Percentiles rank a stretch among this genome's conserved stretches.
phyloP scores from a whole-genome alignment of 208 protist species.

The Wallacemonas sp. region DNA sequence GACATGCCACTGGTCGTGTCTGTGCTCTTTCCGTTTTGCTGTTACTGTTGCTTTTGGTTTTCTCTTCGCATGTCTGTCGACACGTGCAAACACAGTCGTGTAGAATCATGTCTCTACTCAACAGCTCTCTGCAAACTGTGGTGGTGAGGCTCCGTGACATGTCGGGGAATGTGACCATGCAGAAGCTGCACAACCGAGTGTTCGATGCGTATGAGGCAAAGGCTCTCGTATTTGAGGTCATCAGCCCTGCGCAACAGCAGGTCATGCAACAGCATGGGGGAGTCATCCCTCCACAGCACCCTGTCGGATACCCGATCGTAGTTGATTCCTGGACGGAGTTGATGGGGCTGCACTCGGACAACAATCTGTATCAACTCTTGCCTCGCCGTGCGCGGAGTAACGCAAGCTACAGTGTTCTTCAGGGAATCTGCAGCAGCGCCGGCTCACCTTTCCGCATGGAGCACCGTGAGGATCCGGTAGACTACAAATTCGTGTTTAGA shows the following conservation, averaged over 20 bases:
- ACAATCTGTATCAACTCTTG: slow-evolving; percentile 84
- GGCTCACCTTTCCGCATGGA: slow-evolving; percentile 88
- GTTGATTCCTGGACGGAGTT: slow-evolving; percentile 83
- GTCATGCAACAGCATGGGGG: slow-evolving; percentile 75
- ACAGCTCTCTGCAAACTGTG: slow-evolving; percentile 83
- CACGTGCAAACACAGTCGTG: no score
- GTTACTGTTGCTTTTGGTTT: neutral
- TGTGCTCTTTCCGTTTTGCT: slow-evolving; percentile 13
- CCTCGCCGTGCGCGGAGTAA: slow-evolving; percentile 76
- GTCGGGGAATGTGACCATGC: slow-evolving; percentile 82
- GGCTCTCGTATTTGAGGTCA: slow-evolving; percentile 84
- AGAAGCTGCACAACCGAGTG: slow-evolving; percentile 90
- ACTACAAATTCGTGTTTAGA: slow-evolving; percentile 87
- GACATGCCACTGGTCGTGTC: neutral
- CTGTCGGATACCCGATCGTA: slow-evolving; percentile 70
- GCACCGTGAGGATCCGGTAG: slow-evolving; percentile 77
- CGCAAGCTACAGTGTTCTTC: slow-evolving; percentile 67
- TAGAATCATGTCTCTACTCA: slow-evolving; percentile 83
- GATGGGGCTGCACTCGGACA: slow-evolving; percentile 59
- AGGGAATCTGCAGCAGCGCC: slow-evolving; percentile 72
- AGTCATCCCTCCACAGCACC: slow-evolving; percentile 70
- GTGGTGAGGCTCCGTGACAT: slow-evolving; percentile 83
- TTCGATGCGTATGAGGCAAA: slow-evolving; percentile 92
- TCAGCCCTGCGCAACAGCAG: slow-evolving; percentile 67
- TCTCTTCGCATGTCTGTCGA: neutral